Percentiles rank a stretch among this genome's conserved stretches.
Conservation (phyloP, 2,329 filamentous ascomycete genomes). For the Ambrosiella cleistominuta region DNA sequence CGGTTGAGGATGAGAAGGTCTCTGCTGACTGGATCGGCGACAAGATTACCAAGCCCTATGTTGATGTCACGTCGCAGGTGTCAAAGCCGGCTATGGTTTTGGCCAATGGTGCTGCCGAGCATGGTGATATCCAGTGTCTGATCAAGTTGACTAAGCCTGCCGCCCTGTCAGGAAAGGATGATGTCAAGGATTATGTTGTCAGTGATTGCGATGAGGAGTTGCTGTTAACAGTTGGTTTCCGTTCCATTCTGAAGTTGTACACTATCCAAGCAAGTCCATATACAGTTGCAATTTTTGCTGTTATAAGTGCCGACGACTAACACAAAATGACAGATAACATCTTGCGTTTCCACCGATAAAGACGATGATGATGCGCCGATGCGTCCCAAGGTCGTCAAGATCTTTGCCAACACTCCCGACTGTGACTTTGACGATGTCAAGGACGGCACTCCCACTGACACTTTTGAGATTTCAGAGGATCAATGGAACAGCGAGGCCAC, state of each 20-base stretch:
- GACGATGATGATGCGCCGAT: slow-evolving; percentile 48
- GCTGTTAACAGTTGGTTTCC: slow-evolving; percentile 82
- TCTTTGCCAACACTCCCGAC: slow-evolving; percentile 79
- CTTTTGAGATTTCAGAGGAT: slow-evolving; percentile 50
- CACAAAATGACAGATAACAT: slow-evolving; percentile 54
- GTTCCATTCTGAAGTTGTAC: slow-evolving; percentile 75
- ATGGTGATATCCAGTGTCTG: no score
- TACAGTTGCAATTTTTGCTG: slow-evolving; percentile 13
- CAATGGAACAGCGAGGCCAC: slow-evolving; percentile 76
- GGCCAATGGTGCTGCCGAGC: no score
- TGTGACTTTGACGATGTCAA: slow-evolving; percentile 93
- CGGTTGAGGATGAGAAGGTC: no score
- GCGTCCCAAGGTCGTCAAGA: slow-evolving; percentile 64
- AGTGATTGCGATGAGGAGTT: slow-evolving; percentile 95
- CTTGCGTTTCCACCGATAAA: slow-evolving; percentile 33
- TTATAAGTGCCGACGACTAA: slow-evolving; percentile 3
- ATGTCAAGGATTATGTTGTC: slow-evolving; percentile 66
- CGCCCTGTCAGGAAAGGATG: slow-evolving; percentile 3
- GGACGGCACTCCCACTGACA: slow-evolving; percentile 64
- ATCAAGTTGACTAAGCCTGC: no score
- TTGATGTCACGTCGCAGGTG: no score
- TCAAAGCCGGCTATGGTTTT: no score
- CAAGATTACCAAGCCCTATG: no score
- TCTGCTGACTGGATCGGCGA: no score
- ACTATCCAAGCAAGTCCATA: slow-evolving; percentile 43